A percentile compares a stretch with the other conserved stretches of the same genome.
These are phyloP conservation scores for Sclerotinia borealis DNA, from an alignment of 2,329 filamentous ascomycete genomes.

Conservation along the genomic window DNA sequence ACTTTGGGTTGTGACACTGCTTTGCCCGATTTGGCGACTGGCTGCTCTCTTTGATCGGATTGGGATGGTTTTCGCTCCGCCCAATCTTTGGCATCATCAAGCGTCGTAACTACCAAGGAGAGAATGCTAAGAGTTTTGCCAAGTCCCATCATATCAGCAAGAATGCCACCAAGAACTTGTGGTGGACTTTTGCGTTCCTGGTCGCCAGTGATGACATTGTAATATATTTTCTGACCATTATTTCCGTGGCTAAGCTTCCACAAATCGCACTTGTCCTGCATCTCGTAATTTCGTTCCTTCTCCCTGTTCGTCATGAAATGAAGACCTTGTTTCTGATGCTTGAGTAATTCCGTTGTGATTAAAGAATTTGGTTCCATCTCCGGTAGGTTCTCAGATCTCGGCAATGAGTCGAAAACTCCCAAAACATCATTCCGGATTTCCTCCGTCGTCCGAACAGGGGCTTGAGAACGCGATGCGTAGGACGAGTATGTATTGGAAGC, in stretches of 20 bases:
- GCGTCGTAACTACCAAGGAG: conserved; percentile 64
- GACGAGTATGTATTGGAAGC: conserved; percentile 28
- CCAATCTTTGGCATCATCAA: conserved; percentile 59
- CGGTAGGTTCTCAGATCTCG: conserved; percentile 68
- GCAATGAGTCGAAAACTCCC: conserved; percentile 80
- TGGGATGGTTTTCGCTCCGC: conserved; percentile 42
- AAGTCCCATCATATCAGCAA: conserved; percentile 86
- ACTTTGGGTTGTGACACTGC: conserved; percentile 26
- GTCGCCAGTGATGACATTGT: conserved; percentile 80
- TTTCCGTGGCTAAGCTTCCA: conserved; percentile 61
- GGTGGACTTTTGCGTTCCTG: conserved; percentile 53
- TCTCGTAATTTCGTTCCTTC: conserved; percentile 52
- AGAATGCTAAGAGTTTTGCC: conserved; percentile 83
- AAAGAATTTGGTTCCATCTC: conserved; percentile 58
- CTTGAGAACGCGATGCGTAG: conserved; percentile 34
- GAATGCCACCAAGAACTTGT: conserved; percentile 65
- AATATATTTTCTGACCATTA: conserved; percentile 57
- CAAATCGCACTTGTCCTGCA: conserved; percentile 56
- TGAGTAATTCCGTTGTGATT: conserved; percentile 64
- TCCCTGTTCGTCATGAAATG: conserved; percentile 82
- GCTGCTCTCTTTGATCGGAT: conserved; percentile 26
- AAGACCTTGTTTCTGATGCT: conserved; percentile 85
- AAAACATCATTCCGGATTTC: conserved; percentile 81
- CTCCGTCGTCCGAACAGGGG: conserved; percentile 60
- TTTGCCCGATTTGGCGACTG: conserved; percentile 27